Evolutionary conservation across 805 yeast species (phyloP).

Genomic region (Yamadazyma endophytica): DNA sequence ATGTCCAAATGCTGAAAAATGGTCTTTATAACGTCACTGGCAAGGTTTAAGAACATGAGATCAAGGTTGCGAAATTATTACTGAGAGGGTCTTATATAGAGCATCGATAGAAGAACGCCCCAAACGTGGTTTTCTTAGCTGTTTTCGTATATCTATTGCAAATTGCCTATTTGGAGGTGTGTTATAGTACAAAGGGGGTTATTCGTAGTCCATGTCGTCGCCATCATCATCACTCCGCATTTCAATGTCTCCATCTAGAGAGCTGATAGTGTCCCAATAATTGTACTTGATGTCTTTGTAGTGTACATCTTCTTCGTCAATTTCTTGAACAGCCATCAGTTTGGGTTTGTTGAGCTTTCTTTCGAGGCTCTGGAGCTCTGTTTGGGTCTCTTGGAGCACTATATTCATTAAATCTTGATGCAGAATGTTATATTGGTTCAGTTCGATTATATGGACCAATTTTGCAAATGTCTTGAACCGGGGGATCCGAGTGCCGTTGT

Average conservation of each 20-base stretch:
- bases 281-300: conserved; percentile 24
- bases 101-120: no score
- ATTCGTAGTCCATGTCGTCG: no score
- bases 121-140: no score
- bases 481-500: conserved; percentile 11
- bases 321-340: conserved; percentile 3
- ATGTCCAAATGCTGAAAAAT: conserved; percentile 7
- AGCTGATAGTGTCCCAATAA: conserved; percentile 31
- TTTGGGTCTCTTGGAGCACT: conserved; percentile 21
- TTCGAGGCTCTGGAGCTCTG: conserved; percentile 15
- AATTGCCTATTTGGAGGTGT: conserved; percentile 1
- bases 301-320: conserved; percentile 9
- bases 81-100: no score
- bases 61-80: no score
- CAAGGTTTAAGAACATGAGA: neutral
- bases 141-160: no score
- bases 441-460: conserved; percentile 18
- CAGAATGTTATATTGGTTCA: conserved; percentile 16
- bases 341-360: conserved; percentile 1
- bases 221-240: conserved; percentile 16
- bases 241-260: conserved; percentile 21
- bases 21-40: neutral
- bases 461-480: conserved; percentile 19
- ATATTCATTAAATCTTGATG: conserved; percentile 20
- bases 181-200: no score